Base-by-base conservation (phyloP, 371 early-diverging fungal species). In the Mortierella polycephala region DNA sequence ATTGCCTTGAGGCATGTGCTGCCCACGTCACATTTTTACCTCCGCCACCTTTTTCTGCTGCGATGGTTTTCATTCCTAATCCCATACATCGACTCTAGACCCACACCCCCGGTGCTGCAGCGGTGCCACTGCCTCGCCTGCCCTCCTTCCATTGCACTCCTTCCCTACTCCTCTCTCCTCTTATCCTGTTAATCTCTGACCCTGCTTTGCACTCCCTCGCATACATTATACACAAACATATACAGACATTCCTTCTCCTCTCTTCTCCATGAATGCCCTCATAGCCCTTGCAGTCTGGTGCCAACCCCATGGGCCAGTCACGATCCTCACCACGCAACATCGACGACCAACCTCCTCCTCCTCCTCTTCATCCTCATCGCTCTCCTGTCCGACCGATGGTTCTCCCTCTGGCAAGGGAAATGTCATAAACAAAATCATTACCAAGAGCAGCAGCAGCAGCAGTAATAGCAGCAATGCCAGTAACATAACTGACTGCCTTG, bases 201-300 rank as follows among this genome's bases (percentile, higher is more conserved):
- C 39, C 18, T 47, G 62, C 61, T 41, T 21, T 42, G 40, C 53
- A 23, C 14, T 60, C 52, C 21, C 30, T 44, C 23, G 7, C 37
- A 6, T 30, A 30, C 30, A 30, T 30, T 30, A 30, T 30, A 30
- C 30, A 30, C 30, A 30, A 30, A 2, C 30, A 30, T 30, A 30
- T 2, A 30, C 30, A 30, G 30, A 30, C 30, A 4, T 47, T 42
- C 45, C 30, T 40, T 39, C 55, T 37, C 40, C 20, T 50, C 1
- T 40, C 8, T 11, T 37, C 44, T 21, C 18, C 57, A 75, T 74
- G 74, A 81, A 81, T 62, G 81, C 81, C 23, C 67, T 74, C 54
- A 74, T 81, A 62, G 75, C 74, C 18, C 67, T 81, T 49, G 74
- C 81, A 14, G 75, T 74, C 63, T 81, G 81, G 71, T 79, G 79